These are phyloP conservation scores for Diaporthe batatas DNA, from an alignment of 2,329 filamentous ascomycete species.

Conservation along the genomic window DNA sequence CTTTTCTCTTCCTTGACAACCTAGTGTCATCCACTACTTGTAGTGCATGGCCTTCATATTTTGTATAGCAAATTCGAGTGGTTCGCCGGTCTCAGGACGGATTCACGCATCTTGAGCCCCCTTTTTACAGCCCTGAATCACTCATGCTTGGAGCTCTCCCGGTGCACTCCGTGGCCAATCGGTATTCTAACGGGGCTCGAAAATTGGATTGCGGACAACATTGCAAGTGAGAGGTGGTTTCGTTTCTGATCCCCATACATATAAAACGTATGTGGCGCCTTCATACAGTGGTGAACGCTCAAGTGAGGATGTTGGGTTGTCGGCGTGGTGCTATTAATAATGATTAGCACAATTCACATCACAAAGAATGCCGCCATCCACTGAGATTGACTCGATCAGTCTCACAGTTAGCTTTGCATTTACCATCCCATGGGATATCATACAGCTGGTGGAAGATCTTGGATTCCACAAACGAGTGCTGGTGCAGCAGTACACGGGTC, in stretches of 20 bases:
- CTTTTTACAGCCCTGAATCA: background rate
- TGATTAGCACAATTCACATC: too few relatives aligned
- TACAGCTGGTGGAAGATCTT: background rate
- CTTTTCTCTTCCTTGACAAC: too few relatives aligned
- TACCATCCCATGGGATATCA: background rate
- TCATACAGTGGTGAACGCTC: too few relatives aligned
- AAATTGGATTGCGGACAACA: background rate
- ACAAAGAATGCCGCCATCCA: accelerated
- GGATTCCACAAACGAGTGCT: background rate
- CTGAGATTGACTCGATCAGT: too few relatives aligned
- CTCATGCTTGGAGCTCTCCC: background rate
- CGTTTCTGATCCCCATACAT: too few relatives aligned
- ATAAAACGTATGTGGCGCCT: too few relatives aligned
- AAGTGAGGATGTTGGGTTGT: background rate
- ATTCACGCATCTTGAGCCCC: too few relatives aligned
- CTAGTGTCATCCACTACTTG: too few relatives aligned
- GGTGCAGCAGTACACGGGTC: background rate
- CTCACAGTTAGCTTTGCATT: background rate
- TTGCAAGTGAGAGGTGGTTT: too few relatives aligned
- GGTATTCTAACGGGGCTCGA: too few relatives aligned
- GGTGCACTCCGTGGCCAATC: background rate
- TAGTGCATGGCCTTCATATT: too few relatives aligned
- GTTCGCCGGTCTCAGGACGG: background rate
- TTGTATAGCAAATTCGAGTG: background rate
- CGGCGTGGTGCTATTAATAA: too few relatives aligned